Evolutionary conservation across 2,329 filamentous ascomycete genomes (phyloP), one percentile per base, ranked within the genome.

Genomic region (Dendrostoma leiphaemia): DNA sequence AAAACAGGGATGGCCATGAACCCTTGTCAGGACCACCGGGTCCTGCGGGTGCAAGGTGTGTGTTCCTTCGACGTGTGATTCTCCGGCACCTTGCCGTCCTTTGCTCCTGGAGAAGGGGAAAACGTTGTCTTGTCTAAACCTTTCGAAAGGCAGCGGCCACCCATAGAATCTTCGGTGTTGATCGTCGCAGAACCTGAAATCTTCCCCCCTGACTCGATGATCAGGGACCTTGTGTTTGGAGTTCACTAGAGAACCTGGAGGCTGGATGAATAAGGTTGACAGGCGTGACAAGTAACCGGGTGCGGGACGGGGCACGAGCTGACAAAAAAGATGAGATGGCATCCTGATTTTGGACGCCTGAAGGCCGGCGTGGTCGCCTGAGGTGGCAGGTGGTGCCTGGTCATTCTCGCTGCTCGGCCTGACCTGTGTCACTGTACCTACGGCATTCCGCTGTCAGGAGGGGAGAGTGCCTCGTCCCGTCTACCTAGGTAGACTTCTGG

Each of bases 21-120:
- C 51, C 50, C 57, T 31, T 28, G 50, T 41, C 44, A 31, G 53
- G 44, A n/a, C n/a, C n/a, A n/a, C n/a, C 53, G 55, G 41, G 52
- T 31, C 56, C 48, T 54, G 60, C n/a, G n/a, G n/a, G n/a, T 62
- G 61, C 62, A 62, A 62, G 61, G 62, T 62, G 62, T 59, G 34
- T 51, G 50, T 37, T 57, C 54, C 54, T 57, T 54, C 51, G 45
- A 40, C 37, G 40, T 49, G 46, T 50, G 32, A 19, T 41, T 35
- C 41, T 35, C 46, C 29, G 43, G 23, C 9, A 41, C 21, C 47
- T 41, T 40, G 37, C 28, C 46, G 45, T 34, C 43, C 35, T 17
- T 35, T 24, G 21, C 41, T 19, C 46, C 19, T 26, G 31, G 19
- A 41, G 12, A 21, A 41, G 52, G 34, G 37, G 35, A 21, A 40